Base-by-base conservation (phyloP, 345 rosid genomes). In the Salix caprea region DNA sequence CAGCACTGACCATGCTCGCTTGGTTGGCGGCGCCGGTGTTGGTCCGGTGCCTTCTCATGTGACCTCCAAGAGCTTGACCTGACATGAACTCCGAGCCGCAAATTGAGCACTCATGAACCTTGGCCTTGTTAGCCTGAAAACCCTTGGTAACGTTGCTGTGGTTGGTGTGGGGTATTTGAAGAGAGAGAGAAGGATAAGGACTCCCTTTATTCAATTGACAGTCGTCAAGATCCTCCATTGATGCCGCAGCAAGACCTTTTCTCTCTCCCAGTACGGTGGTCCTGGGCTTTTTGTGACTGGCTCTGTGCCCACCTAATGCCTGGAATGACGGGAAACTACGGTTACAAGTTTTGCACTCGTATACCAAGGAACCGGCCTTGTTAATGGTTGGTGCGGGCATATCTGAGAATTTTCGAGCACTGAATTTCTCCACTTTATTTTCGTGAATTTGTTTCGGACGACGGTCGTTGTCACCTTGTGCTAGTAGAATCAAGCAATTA, bases 41-140 rank as follows among this genome's bases (percentile, higher is more conserved):
- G 7, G 91, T 76, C 66, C 98, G 87, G 60, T 96, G 99, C 81
- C 99, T 84, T 76, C 99, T 91, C 98, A 96, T 96, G 86, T 96
- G 99, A 13, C 99, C 98, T 2, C 99, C 99, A 4, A 96, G 88
- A 2, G 99, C 99, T 85, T 96, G 99, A 3, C 99, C 99, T 0
- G 98, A 94, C 14, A 82, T 78, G 79, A 96, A 96, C 81, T 92
- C 97, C 4, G 97, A 87, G 21, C 99, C 98, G 16, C 99, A 94
- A 58, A 94, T 87, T n/a, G 88, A 91, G 80, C 99, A 96, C 89
- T 89, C 99, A 67, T 96, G 99, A 81, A 90, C 86, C 84, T 76
- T 84, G 19, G 73, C 80, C 74, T 79, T 81, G 65, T 69, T 80
- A 39, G 30, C 73, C 5, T 74, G 82, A 84, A 77, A 19, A 67